phyloP scores from a whole-genome alignment of 2,329 filamentous ascomycete species.

The Hypomyces perniciosus region DNA sequence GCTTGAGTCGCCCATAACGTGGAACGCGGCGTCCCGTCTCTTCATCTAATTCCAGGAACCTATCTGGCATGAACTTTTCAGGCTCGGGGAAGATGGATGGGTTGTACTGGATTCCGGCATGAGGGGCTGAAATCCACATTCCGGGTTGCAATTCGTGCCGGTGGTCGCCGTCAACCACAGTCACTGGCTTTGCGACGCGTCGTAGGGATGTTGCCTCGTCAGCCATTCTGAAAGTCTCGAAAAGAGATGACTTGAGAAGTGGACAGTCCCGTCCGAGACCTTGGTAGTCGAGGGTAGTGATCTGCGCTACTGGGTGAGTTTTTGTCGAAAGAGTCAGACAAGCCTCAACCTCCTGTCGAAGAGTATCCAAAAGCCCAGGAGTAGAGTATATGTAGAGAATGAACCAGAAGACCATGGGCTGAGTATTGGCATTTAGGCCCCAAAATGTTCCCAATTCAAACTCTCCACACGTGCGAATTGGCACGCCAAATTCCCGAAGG shows the following conservation, averaged over 20 bases:
- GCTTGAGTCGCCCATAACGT: slow-evolving; percentile 18
- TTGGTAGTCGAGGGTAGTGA: slow-evolving; percentile 1
- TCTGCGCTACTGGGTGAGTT: background rate
- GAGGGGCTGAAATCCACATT: slow-evolving; percentile 18
- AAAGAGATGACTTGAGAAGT: slow-evolving; percentile 18
- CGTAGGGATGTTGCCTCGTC: slow-evolving; percentile 18
- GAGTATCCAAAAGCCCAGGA: slow-evolving; percentile 2
- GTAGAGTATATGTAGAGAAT: slow-evolving; percentile 17
- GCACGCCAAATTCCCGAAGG: slow-evolving; percentile 12
- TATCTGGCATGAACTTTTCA: slow-evolving; percentile 17
- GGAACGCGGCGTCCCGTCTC: slow-evolving; percentile 4
- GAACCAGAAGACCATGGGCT: slow-evolving; percentile 19
- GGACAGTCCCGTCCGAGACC: slow-evolving; percentile 12
- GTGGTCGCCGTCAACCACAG: slow-evolving; percentile 9
- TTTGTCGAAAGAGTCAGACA: slow-evolving; percentile 7
- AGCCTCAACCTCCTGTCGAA: slow-evolving; percentile 15
- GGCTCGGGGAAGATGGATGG: slow-evolving; percentile 16
- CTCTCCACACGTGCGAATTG: slow-evolving; percentile 1
- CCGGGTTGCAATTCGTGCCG: slow-evolving; percentile 16
- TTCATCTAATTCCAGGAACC: slow-evolving; percentile 15
- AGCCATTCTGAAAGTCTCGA: slow-evolving; percentile 18
- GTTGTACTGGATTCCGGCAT: slow-evolving; percentile 12
- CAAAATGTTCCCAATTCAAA: slow-evolving; percentile 13
- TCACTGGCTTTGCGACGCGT: slow-evolving; percentile 13
- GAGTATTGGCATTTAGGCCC: slow-evolving; percentile 18